Evolutionary conservation across 805 yeast species (phyloP), one percentile per base, ranked within the genome.

Genomic region (Sugiyamaella valdiviana): DNA sequence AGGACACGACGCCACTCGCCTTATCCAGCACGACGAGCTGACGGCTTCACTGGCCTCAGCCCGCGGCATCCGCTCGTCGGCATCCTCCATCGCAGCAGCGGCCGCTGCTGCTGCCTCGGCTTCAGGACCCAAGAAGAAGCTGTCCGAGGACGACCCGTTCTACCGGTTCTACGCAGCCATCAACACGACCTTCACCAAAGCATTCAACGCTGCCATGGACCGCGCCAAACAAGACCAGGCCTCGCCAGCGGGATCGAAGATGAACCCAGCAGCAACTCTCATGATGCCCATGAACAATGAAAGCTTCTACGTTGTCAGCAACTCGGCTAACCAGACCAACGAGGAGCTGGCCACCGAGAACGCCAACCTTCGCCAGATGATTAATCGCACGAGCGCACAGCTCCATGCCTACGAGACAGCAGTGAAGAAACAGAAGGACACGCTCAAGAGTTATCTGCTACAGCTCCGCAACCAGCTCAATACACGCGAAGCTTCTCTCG

Each of bases 381-480:
- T 60, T 6, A 57, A 55, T 42, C 50, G 45, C n/a, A 53, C 57
- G 29, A 52, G 52, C 20, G 52, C 52, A 14, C 52, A 51, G 40
- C 44, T 56, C 21, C 51, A 61, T 9, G 62, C 68, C 10, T 50
- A 61, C 38, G 68, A 66, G 41, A 46, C 49, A 2, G 62, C 63
- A 5, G 48, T 60, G 5, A 51, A 55, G 42, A 57, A 61, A 22
- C 67, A 66, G 51, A 53, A 64, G 42, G 62, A 60, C 36, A 45
- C 60, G 36, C 46, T 60, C 51, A 47, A 64, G 52, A 42, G 60
- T 37, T 57, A 68, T 44, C 44, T 64, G 51, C 52, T 59, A 40
- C 64, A 62, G 49, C 55, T 70, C 48, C 61, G 58, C 56, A 51
- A 58, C 37, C 78, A 74, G n/a, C 48, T 75, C 17, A 60, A 62